phyloP scores from a whole-genome alignment of 108 stramenopile genomes.

The Fragilariopsis cylindrus region DNA sequence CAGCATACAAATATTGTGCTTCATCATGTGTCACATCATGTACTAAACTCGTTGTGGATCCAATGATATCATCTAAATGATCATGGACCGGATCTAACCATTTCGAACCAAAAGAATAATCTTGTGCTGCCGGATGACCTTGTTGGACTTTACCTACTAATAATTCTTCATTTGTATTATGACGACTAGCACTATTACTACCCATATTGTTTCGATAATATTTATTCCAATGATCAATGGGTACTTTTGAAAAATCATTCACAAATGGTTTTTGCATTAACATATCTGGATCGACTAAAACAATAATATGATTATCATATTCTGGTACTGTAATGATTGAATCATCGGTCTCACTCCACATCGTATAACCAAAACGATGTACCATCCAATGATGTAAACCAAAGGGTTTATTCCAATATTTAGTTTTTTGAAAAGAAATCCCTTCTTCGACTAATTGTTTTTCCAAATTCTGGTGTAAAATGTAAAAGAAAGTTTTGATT shows the following conservation, averaged over 20 bases:
- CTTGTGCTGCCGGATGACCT: constrained; percentile 80
- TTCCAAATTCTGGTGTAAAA: constrained; percentile 66
- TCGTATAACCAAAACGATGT: constrained; percentile 27
- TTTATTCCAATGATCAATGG: constrained; percentile 9
- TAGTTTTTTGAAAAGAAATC: constrained; percentile 21
- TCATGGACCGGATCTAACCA: constrained; percentile 48
- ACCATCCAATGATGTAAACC: constrained; percentile 81
- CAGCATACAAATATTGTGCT: constrained; percentile 68
- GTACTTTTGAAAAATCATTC: constrained; percentile 51
- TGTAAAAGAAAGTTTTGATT: constrained; percentile 54
- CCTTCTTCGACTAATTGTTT: constrained; percentile 5
- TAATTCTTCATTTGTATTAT: background rate
- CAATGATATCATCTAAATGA: constrained; percentile 13
- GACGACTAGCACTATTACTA: background rate
- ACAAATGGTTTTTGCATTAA: constrained; percentile 76
- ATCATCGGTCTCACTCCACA: constrained; percentile 4
- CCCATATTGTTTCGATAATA: background rate
- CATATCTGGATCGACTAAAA: constrained; percentile 95
- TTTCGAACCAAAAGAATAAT: constrained; percentile 69
- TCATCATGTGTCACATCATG: constrained; percentile 43
- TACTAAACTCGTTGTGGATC: background rate
- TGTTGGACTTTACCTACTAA: constrained; percentile 40
- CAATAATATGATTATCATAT: constrained; percentile 49
- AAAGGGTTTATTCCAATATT: constrained; percentile 92
- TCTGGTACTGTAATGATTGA: constrained; percentile 9